phyloP scores from a whole-genome alignment of 106 monocot genomes.

The Apostasia ramifera region DNA sequence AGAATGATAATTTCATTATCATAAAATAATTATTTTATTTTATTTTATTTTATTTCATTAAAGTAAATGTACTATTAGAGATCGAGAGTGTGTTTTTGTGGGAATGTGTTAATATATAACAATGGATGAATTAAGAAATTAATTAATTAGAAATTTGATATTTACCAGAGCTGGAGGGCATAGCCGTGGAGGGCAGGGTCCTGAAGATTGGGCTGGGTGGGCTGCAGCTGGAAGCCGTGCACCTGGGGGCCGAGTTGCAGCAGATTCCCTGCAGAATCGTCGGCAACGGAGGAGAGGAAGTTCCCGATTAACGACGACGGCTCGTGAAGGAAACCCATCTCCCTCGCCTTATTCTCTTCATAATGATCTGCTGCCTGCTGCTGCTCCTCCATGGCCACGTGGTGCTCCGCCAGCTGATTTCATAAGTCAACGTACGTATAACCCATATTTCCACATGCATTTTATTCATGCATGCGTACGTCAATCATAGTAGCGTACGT shows the following conservation, averaged over 20 bases:
- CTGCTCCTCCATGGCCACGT: slow-evolving; percentile 30
- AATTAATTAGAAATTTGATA: no score
- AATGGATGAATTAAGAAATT: no score
- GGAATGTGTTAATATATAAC: no score
- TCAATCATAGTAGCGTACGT: no score
- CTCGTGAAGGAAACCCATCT: slow-evolving; percentile 10
- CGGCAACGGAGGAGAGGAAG: slow-evolving; percentile 8
- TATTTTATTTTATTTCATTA: no score
- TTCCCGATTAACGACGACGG: slow-evolving; percentile 6
- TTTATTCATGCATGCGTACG: neutral
- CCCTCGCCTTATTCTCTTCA: slow-evolving; percentile 16
- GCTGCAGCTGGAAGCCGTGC: slow-evolving; percentile 42
- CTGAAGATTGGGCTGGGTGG: slow-evolving; percentile 57
- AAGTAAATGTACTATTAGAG: no score
- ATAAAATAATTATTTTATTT: no score
- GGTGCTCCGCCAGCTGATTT: slow-evolving; percentile 16
- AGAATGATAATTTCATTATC: no score
- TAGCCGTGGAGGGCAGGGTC: slow-evolving; percentile 31
- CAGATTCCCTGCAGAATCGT: slow-evolving; percentile 16
- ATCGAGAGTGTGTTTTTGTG: no score
- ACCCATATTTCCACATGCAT: neutral
- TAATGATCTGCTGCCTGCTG: slow-evolving; percentile 2
- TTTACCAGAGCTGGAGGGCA: slow-evolving; percentile 17
- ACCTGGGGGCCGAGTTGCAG: slow-evolving; percentile 41
- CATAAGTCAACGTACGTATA: neutral